These are phyloP conservation scores for Zopfia rhizophila DNA, from an alignment of 2,329 filamentous ascomycete genomes.

Conservation along the genomic window DNA sequence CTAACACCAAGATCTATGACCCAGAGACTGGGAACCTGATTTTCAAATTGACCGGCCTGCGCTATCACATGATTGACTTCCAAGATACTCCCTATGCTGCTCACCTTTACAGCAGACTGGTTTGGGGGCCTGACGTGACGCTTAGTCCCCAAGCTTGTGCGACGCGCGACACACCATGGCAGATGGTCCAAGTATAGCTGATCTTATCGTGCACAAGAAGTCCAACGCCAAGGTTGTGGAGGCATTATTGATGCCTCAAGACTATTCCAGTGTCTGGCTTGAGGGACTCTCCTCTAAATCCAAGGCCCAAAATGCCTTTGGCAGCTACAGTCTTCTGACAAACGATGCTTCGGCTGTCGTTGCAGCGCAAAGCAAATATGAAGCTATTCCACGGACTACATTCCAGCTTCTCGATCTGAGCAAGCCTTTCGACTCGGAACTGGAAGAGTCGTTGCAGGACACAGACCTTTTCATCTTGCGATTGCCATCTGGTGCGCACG, in stretches of 20 bases:
- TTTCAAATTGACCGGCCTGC: constrained; percentile 27
- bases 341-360: too few relatives aligned
- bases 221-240: constrained; percentile 45
- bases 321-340: too few relatives aligned
- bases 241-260: constrained; percentile 31
- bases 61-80: constrained; percentile 25
- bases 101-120: background rate
- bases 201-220: constrained; percentile 49
- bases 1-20: constrained; percentile 3
- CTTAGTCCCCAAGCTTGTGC: constrained; percentile 1
- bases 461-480: too few relatives aligned
- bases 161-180: background rate
- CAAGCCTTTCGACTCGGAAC: too few relatives aligned
- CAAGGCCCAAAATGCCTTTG: too few relatives aligned
- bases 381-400: too few relatives aligned
- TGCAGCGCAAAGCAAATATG: too few relatives aligned
- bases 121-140: constrained; percentile 34
- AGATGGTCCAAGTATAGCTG: constrained; percentile 27
- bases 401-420: too few relatives aligned
- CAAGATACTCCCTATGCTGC: background rate
- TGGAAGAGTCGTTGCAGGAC: too few relatives aligned
- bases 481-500: too few relatives aligned
- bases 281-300: background rate
- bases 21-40: constrained; percentile 14
- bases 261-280: constrained; percentile 31